These are phyloP conservation scores for Phytopythium oedochilum DNA, from an alignment of 352 stramenopile genomes.

Conservation along the genomic window DNA sequence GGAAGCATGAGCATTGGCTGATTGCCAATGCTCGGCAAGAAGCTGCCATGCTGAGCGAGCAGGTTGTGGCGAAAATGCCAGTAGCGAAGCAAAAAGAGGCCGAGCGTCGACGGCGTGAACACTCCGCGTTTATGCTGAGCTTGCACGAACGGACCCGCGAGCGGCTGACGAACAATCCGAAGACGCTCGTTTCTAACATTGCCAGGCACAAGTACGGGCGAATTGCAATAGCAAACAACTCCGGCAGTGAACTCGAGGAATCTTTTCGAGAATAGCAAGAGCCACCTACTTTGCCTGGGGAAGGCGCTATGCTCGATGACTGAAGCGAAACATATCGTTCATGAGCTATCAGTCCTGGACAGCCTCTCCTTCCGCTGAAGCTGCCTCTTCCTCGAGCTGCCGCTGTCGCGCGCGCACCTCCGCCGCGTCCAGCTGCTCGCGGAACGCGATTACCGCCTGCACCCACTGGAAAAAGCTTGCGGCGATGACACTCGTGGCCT, in stretches of 20 bases:
- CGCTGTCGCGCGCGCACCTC: constrained; percentile 29
- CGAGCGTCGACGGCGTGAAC: constrained; percentile 14
- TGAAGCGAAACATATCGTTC: too few species aligned
- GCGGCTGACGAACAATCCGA: neutral
- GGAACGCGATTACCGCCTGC: constrained; percentile 42
- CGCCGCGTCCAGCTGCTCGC: constrained; percentile 42
- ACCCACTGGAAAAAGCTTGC: constrained; percentile 48
- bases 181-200: neutral
- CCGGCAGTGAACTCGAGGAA: neutral
- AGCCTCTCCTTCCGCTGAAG: constrained; percentile 9
- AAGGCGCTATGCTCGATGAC: too few species aligned
- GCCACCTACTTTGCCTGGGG: too few species aligned
- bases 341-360: neutral
- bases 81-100: constrained; percentile 11
- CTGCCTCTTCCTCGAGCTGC: constrained; percentile 30
- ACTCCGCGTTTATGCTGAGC: constrained; percentile 12
- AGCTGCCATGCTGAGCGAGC: constrained; percentile 12
- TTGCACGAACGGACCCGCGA: neutral
- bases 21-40: constrained; percentile 15
- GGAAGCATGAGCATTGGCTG: constrained; percentile 14
- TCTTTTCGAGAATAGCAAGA: neutral
- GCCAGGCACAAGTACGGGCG: neutral
- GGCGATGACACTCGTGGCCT: constrained; percentile 37
- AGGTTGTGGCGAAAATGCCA: constrained; percentile 8
- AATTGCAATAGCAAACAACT: neutral